These are phyloP conservation scores for Rosellinia necatrix DNA, from an alignment of 2,329 filamentous ascomycete species.

Conservation along the genomic window DNA sequence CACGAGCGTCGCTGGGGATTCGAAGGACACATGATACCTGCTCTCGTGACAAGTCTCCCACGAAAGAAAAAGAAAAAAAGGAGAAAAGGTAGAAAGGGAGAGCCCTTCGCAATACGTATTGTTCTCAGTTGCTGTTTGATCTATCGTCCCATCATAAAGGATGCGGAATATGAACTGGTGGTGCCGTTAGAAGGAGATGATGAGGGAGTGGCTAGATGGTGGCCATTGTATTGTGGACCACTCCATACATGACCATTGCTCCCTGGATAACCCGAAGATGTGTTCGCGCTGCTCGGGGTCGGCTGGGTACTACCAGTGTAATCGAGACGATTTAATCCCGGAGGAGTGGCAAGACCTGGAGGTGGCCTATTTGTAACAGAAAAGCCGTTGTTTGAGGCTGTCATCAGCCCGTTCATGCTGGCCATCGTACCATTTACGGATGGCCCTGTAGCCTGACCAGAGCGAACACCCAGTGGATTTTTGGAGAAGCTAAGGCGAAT, in stretches of 20 bases:
- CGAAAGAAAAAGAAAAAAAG: constrained; percentile 3
- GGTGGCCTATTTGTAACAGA: constrained; percentile 76
- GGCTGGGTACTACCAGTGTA: constrained; percentile 31
- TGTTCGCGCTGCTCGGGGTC: constrained; percentile 29
- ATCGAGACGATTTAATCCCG: constrained; percentile 58
- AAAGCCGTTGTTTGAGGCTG: constrained; percentile 61
- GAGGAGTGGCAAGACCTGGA: constrained; percentile 77
- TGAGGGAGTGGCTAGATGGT: constrained; percentile 32
- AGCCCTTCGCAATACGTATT: neutral
- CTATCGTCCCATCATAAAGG: constrained; percentile 39
- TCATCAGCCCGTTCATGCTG: constrained; percentile 63
- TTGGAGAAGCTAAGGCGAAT: constrained; percentile 97
- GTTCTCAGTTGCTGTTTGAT: neutral
- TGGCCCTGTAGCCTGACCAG: constrained; percentile 64
- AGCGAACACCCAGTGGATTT: constrained; percentile 91
- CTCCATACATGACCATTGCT: constrained; percentile 35
- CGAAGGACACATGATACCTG: neutral
- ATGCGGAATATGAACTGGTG: constrained; percentile 28
- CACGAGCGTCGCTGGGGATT: constrained; percentile 1
- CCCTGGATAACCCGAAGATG: constrained; percentile 32
- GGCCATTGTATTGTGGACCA: constrained; percentile 31
- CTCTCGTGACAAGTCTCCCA: constrained; percentile 1
- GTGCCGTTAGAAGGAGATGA: constrained; percentile 33
- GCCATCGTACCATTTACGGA: constrained; percentile 48
- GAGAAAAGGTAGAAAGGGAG: neutral